Base-by-base conservation (phyloP, 768 basidiomycete genomes). In the Podaxis rugospora region DNA sequence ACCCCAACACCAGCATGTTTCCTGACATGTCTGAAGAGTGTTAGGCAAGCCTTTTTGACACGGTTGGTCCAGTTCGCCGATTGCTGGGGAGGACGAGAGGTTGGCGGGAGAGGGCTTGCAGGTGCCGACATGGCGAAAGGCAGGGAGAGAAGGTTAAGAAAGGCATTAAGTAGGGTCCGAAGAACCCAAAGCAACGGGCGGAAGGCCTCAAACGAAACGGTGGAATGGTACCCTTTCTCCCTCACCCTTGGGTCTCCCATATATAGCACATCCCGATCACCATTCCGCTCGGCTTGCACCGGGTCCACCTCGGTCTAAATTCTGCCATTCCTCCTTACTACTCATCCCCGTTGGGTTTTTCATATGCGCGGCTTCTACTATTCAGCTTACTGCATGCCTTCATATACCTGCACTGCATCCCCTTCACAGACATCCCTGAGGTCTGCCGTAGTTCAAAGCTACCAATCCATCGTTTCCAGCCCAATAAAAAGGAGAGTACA, bases 1-100 rank as follows among this genome's bases (percentile, higher is more conserved):
- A 93, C 76, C n/a, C 93, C 93, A 49, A 92, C 86, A 4, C 93
- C 93, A 2, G 84, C 82, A 69, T 92, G 90, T 66, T 78, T 85
- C 58, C 75, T 79, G 27, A 79, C 74, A 69, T 92, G 89, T 65
- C 79, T 77, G 49, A 75, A 68, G 23, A 81, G 63, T 10, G 68
- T 68, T 63, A 62, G 63, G 18, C 68, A 72, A n/a, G 69, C 67
- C 2, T 71, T 62, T 63, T 69, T 73, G n/a, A 75, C 54, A n/a
- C 73, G 72, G n/a, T 47, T 52, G 23, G 62, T 39, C 52, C 13
- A 62, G 37, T n/a, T 42, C 36, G 39, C 35, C 10, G 57, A 59
- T 57, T 51, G 42, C 40, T 54, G 63, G 7, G 32, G 55, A 13
- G 49, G 47, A 56, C 55, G 14, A 40, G 57, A 35, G 47, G 61